Evolutionary conservation across 768 basidiomycete genomes (phyloP), one percentile per base, ranked within the genome.

Genomic region (Hortiboletus campestris): DNA sequence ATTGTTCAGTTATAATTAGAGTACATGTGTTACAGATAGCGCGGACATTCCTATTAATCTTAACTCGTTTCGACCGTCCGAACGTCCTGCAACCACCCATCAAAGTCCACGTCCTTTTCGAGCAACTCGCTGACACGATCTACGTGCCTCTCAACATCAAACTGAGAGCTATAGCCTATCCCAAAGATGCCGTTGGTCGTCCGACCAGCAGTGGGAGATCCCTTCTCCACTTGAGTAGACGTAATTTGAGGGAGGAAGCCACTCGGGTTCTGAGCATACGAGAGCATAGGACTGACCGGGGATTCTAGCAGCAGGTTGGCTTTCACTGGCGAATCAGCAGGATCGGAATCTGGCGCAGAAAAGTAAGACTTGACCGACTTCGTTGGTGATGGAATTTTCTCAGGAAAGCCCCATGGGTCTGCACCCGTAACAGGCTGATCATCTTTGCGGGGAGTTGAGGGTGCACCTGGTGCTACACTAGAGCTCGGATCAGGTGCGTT

Each of bases 41-140:
- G 38, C 31, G 50, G 43, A 45, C 36, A 38, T 38, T 43, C 43
- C 43, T 29, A 53, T 62, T 52, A 58, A 51, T 63, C 69, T 35
- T 57, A 46, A 22, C 53, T 59, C 67, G 20, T 60, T 38, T 72
- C 75, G 12, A 70, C 66, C 40, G 67, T 66, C 43, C 70, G 73
- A 32, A 72, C 59, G 60, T 80, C 78, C 41, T 67, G 75, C 62
- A 82, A 60, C 83, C 82, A 85, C 9, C 75, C 78, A 36, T 74
- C 76, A 58, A 78, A 83, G 58, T 84, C 83, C 5, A 85, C 76
- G 55, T 85, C 86, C 58, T 76, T 75, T 64, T 83, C 81, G 57
- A 86, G 68, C 58, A 84, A 63, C 64, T 80, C 81, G 46, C 74
- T 78, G 6, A 84, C 83, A 58, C 75, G 67, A 45, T 80, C 79